These are phyloP conservation scores for Nakaseomyces kungkrabaensis DNA, from an alignment of 1,139 yeast species.

Conservation along the genomic window DNA sequence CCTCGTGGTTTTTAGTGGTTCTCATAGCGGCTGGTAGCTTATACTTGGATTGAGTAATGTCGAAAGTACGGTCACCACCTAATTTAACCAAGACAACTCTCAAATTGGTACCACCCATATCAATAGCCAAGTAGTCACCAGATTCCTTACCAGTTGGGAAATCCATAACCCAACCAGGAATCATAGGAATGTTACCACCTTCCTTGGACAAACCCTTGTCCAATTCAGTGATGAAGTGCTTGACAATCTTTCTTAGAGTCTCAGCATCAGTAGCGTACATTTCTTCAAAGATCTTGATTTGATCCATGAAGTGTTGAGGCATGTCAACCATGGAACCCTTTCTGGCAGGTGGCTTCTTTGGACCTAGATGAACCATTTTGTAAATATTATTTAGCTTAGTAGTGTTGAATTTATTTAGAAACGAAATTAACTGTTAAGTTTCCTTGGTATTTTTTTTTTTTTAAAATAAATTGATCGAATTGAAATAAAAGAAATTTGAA, in stretches of 20 bases:
- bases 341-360: conserved; percentile 74
- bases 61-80: conserved; percentile 70
- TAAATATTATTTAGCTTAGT: background rate
- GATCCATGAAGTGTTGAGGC: conserved; percentile 52
- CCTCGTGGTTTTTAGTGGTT: conserved; percentile 61
- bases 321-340: conserved; percentile 72
- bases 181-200: conserved; percentile 92
- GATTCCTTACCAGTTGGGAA: conserved; percentile 85
- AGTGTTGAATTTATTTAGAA: background rate
- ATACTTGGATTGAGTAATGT: conserved; percentile 74
- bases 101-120: conserved; percentile 90
- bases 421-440: background rate
- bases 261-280: conserved; percentile 54
- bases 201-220: conserved; percentile 64
- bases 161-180: conserved; percentile 92
- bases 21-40: conserved; percentile 65
- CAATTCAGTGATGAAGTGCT: conserved; percentile 63
- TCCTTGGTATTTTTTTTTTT: background rate
- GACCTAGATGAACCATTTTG: conserved; percentile 73
- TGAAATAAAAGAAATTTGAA: background rate
- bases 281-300: conserved; percentile 50
- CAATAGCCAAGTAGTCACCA: conserved; percentile 87
- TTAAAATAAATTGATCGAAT: background rate
- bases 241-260: conserved; percentile 53
- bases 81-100: conserved; percentile 79